Evolutionary conservation across 257 asterid genomes (phyloP).

Genomic region (Coffea canephora): DNA sequence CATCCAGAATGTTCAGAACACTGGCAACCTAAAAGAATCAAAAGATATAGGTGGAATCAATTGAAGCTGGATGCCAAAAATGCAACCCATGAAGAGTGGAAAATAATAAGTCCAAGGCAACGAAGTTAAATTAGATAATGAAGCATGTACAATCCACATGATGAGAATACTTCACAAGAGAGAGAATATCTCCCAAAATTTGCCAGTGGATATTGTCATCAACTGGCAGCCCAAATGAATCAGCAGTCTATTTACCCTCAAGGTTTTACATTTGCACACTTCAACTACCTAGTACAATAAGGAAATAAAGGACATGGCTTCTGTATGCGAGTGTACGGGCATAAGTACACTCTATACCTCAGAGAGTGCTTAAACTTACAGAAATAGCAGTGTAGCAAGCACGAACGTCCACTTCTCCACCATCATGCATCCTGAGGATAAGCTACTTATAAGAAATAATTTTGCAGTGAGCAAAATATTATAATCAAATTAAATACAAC

Average conservation of each 20-base stretch:
- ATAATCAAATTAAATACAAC: no score
- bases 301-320: not conserved
- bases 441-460: no score
- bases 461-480: no score
- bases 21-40: constrained; percentile 72
- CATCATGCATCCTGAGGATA: constrained; percentile 84
- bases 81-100: not conserved
- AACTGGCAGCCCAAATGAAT: not conserved
- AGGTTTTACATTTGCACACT: not conserved
- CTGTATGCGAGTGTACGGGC: not conserved
- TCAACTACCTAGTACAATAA: not conserved
- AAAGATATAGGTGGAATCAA: constrained; percentile 4
- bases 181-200: not conserved
- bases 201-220: not conserved
- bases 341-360: not conserved
- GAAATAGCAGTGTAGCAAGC: constrained; percentile 97
- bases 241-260: not conserved
- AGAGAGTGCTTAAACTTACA: constrained; percentile 48
- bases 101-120: not conserved
- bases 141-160: not conserved
- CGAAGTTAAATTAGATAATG: not conserved
- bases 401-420: constrained; percentile 96
- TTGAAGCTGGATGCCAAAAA: not conserved
- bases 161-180: not conserved
- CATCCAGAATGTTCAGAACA: constrained; percentile 82